Evolutionary conservation across 805 yeast species (phyloP).

Genomic region (Sugiyamaella floridensis): DNA sequence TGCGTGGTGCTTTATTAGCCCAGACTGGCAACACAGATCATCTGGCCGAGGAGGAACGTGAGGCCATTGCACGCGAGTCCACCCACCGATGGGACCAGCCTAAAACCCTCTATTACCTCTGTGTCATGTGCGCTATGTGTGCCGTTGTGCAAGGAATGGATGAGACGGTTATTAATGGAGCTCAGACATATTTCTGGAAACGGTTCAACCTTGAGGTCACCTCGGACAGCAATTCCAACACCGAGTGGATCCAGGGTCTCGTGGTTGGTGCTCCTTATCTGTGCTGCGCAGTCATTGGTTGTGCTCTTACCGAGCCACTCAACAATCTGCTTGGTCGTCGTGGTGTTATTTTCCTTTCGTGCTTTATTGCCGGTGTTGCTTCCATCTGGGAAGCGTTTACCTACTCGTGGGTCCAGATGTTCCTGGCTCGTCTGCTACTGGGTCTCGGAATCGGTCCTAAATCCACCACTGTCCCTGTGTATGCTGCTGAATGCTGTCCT

Average conservation of each 20-base stretch:
- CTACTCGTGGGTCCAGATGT: constrained; percentile 53
- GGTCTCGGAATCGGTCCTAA: constrained; percentile 65
- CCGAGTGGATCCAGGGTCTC: constrained; percentile 46
- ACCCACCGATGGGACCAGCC: constrained; percentile 43
- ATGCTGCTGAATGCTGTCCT: constrained; percentile 57
- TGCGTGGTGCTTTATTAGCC: constrained; percentile 52
- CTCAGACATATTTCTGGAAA: constrained; percentile 40
- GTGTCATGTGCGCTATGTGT: constrained; percentile 57
- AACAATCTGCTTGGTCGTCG: constrained; percentile 52
- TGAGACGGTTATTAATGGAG: constrained; percentile 65
- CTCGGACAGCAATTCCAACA: constrained; percentile 1
- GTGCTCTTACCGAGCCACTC: constrained; percentile 49
- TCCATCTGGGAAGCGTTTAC: constrained; percentile 61
- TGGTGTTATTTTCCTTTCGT: constrained; percentile 51
- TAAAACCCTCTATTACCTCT: constrained; percentile 37
- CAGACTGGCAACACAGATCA: constrained; percentile 39
- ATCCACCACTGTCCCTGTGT: constrained; percentile 63
- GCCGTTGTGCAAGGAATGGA: constrained; percentile 72
- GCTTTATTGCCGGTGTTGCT: constrained; percentile 50
- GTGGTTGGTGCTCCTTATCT: constrained; percentile 62
- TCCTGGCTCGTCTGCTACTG: constrained; percentile 50
- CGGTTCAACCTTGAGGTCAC: constrained; percentile 12
- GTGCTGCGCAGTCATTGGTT: constrained; percentile 48
- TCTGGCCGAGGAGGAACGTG: constrained; percentile 31
- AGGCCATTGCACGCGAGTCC: constrained; percentile 38